These are phyloP conservation scores for Boletus pseudo-olivaceus DNA, from an alignment of 768 basidiomycete genomes.

Conservation along the genomic window DNA sequence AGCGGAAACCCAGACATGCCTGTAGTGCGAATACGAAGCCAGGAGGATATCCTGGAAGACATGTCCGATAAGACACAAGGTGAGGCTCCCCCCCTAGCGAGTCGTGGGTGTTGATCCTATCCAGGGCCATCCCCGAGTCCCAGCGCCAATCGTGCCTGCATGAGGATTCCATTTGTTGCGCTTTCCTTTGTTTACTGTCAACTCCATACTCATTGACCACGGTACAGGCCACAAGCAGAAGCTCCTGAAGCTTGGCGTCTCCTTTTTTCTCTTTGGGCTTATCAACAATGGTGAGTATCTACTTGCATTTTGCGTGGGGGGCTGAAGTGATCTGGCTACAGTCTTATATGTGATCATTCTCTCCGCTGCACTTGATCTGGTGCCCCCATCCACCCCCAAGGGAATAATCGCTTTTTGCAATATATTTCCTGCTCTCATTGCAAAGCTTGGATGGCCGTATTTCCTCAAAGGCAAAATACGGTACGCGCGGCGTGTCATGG, in stretches of 20 bases:
- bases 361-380: conserved; percentile 92
- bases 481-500: conserved; percentile 69
- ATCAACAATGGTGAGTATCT: conserved; percentile 76
- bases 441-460: conserved; percentile 93
- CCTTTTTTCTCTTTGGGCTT: conserved; percentile 90
- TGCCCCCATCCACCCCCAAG: conserved; percentile 87
- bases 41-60: conserved; percentile 14
- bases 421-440: conserved; percentile 81
- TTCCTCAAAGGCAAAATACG: conserved; percentile 81
- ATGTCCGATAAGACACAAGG: conserved; percentile 21
- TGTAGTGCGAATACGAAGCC: conserved; percentile 4
- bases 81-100: conserved; percentile 9
- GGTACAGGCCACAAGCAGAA: conserved; percentile 23
- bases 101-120: conserved; percentile 26
- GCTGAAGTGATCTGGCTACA: conserved; percentile 24
- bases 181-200: conserved; percentile 2
- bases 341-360: conserved; percentile 96
- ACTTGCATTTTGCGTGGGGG: too few relatives aligned
- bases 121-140: conserved; percentile 19
- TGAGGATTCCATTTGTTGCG: conserved; percentile 22
- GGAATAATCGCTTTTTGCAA: conserved; percentile 96
- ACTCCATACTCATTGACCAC: conserved; percentile 15
- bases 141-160: conserved; percentile 2
- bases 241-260: conserved; percentile 42
- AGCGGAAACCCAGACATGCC: conserved; percentile 8